These are phyloP conservation scores for Alternaria brassicae DNA, from an alignment of 2,329 filamentous ascomycete genomes.

Conservation along the genomic window DNA sequence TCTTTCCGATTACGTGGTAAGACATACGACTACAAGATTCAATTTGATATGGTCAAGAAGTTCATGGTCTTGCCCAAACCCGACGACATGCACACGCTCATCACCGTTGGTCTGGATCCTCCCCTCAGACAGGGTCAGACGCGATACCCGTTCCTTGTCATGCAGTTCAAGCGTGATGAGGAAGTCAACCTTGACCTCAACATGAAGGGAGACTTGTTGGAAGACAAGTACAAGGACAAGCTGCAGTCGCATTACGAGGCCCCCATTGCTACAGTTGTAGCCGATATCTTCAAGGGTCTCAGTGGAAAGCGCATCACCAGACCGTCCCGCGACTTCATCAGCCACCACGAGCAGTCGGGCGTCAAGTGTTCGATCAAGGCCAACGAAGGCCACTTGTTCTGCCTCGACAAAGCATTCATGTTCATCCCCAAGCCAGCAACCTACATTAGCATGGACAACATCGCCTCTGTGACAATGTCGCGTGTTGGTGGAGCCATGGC, in stretches of 20 bases:
- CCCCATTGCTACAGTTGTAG: conserved; percentile 89
- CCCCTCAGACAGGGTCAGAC: conserved; percentile 97
- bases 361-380: conserved; percentile 99
- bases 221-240: conserved; percentile 88
- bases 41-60: conserved; percentile 97
- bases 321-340: conserved; percentile 92
- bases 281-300: conserved; percentile 92
- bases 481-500: conserved; percentile 94
- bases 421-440: conserved; percentile 98
- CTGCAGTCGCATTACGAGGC: conserved; percentile 85
- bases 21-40: conserved; percentile 99
- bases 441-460: conserved; percentile 94
- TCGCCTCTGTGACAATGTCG: conserved; percentile 90
- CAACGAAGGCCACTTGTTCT: conserved; percentile 96
- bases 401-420: conserved; percentile 97
- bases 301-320: conserved; percentile 94
- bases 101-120: conserved; percentile 92
- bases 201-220: conserved; percentile 87
- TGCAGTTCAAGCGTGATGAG: conserved; percentile 98
- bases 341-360: conserved; percentile 89
- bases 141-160: conserved; percentile 96
- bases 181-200: conserved; percentile 97
- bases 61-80: conserved; percentile 98
- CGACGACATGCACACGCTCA: conserved; percentile 95
- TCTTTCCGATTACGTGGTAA: conserved; percentile 97